Conservation (phyloP, 2,329 filamentous ascomycete species). For the Exophiala viscosa region DNA sequence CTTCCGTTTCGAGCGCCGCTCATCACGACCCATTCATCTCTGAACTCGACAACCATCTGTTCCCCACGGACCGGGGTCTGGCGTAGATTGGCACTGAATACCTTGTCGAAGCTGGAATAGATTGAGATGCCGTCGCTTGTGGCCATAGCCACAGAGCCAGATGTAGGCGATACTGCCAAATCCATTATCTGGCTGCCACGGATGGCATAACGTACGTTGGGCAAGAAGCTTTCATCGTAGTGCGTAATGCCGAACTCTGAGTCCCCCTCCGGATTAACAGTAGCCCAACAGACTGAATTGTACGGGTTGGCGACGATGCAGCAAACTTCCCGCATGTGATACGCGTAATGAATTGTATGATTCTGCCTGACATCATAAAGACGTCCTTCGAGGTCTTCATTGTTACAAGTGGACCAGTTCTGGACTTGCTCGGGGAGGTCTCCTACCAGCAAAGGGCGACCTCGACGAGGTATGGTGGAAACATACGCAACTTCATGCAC, state of each 20-base stretch:
- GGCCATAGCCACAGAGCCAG: neutral
- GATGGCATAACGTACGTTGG: too few species aligned
- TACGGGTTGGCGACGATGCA: too few species aligned
- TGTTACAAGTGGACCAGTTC: neutral
- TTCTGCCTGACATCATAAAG: neutral
- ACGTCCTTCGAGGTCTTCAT: neutral
- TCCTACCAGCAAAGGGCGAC: neutral
- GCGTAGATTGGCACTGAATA: neutral
- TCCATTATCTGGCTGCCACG: neutral
- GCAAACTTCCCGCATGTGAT: too few species aligned
- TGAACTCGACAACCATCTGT: slow-evolving; percentile 13
- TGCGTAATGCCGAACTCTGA: too few species aligned
- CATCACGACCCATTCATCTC: slow-evolving; percentile 23
- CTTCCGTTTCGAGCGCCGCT: slow-evolving; percentile 20
- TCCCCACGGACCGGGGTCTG: slow-evolving; percentile 1
- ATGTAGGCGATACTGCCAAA: neutral
- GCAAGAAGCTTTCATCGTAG: too few species aligned
- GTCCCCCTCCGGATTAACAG: too few species aligned
- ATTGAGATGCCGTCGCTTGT: neutral
- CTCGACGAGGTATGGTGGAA: neutral
- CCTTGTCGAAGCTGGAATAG: neutral
- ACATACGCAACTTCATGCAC: too few species aligned
- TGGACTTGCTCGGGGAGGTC: neutral
- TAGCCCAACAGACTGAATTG: too few species aligned
- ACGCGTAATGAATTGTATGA: too few species aligned